Evolutionary conservation across 1,284 basidiomycete species (phyloP).

Genomic region (Vanrija pseudolonga): DNA sequence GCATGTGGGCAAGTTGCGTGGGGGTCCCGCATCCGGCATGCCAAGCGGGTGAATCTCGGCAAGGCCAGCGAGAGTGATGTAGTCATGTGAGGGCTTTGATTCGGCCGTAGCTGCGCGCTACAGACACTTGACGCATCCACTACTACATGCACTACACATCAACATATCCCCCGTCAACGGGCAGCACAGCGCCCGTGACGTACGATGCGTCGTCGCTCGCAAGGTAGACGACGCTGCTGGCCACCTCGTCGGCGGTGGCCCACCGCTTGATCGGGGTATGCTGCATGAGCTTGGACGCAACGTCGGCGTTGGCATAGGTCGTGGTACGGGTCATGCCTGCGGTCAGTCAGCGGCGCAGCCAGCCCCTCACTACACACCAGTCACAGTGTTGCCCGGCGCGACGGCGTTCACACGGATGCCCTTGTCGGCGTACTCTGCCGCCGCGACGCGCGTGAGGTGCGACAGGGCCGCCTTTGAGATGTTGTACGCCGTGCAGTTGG

Average conservation of each 20-base stretch:
- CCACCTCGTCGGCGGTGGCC: constrained; percentile 1
- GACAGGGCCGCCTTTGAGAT: constrained; percentile 4
- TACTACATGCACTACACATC: no score
- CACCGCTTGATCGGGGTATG: not conserved
- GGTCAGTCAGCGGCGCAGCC: no score
- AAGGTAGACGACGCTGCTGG: constrained; percentile 2
- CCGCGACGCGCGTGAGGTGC: not conserved
- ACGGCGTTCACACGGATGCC: constrained; percentile 5
- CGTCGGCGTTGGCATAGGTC: not conserved
- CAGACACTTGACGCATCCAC: no score
- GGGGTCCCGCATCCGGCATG: no score
- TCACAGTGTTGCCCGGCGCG: constrained; percentile 2
- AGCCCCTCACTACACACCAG: not conserved
- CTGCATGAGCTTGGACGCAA: not conserved
- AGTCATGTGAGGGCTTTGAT: no score
- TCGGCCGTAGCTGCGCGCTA: no score
- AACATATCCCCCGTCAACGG: constrained; percentile 3
- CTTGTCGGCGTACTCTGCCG: not conserved
- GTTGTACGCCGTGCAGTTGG: not conserved
- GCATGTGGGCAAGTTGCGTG: no score
- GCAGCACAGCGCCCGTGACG: constrained; percentile 3
- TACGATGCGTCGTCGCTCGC: constrained; percentile 5
- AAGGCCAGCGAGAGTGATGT: no score
- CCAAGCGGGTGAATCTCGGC: no score
- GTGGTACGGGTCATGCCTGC: constrained; percentile 1